Evolutionary conservation across 2,329 filamentous ascomycete genomes (phyloP).

Genomic region (Pseudogymnoascus sp.): DNA sequence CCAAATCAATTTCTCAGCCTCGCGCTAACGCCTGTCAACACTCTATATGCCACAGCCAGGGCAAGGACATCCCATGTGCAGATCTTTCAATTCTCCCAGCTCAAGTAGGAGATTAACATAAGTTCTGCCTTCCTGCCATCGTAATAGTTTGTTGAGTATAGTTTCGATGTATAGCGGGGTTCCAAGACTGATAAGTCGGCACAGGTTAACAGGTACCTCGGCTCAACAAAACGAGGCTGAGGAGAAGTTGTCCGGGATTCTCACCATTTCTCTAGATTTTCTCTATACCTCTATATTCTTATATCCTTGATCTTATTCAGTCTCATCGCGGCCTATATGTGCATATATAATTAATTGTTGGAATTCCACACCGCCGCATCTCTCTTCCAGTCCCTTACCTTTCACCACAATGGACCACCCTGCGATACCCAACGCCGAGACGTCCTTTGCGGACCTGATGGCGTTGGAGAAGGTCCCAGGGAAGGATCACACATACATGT

Average conservation of each 20-base stretch:
- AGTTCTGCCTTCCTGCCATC: neutral
- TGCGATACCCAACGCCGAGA: conserved; percentile 2
- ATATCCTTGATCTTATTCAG: neutral
- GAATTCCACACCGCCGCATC: neutral
- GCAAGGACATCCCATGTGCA: neutral
- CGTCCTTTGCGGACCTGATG: conserved; percentile 14
- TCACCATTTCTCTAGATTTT: neutral
- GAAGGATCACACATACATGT: conserved; percentile 14
- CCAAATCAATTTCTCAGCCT: neutral
- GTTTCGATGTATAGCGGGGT: neutral
- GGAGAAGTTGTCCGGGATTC: neutral
- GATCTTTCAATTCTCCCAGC: neutral
- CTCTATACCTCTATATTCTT: neutral
- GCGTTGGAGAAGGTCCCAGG: conserved; percentile 12
- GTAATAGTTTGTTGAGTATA: neutral
- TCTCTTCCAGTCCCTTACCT: neutral
- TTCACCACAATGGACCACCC: neutral
- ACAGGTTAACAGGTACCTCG: neutral
- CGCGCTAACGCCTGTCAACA: neutral
- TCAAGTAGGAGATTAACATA: neutral
- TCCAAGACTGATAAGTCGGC: neutral
- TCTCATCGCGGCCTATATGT: neutral
- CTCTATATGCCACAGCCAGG: neutral
- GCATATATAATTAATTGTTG: neutral
- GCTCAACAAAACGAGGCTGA: neutral